Base-by-base conservation (phyloP, 176 grass and related monocot genomes). In the Panicum miliaceum region DNA sequence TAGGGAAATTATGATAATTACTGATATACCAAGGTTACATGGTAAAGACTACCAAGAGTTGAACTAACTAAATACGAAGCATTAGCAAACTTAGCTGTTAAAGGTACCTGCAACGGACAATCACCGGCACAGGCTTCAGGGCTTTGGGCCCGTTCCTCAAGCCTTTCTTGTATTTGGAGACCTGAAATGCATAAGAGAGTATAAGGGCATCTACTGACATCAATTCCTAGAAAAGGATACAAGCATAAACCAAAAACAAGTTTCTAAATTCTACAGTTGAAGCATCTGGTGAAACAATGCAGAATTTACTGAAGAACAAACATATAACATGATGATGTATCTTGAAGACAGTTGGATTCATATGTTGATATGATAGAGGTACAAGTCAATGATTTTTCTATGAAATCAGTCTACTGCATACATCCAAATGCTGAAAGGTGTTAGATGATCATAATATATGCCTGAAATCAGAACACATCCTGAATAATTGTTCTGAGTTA, bases 141-240 rank as follows among this genome's bases (percentile, higher is more conserved):
- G 88, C 89, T 93, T 90, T 96, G 6, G 93, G 96, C 64, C 93
- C 93, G 76, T 99, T 99, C 87, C 96, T 95, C 69, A 99, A 82
- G 23, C 89, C 89, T 72, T 68, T 99, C 75, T 99, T 99, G 68
- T 96, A 85, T 41, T 85, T 89, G 0, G 96, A 92, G 16, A 99
- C 82, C 96, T 96, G 85, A 59, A 89, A 96, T 26, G 37, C 47
- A 79, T 81, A 71, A 27, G 38, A 68, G 18, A 26, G 64, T 35
- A 68, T 68, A 45, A 89, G 20, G 38, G 12, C 4, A 61, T 63
- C 14, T 62, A 64, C 10, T 36, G 2, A 53, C 18, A 26, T 37
- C 40, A 76, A 29, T 23, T 22, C 22, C n/a, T 54, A 26, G 10
- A 75, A 10, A 48, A n/a, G 38, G 15, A 3, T 38, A 3, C 20